phyloP scores from a whole-genome alignment of 2,329 filamentous ascomycete species.

The Botryotinia globosa region DNA sequence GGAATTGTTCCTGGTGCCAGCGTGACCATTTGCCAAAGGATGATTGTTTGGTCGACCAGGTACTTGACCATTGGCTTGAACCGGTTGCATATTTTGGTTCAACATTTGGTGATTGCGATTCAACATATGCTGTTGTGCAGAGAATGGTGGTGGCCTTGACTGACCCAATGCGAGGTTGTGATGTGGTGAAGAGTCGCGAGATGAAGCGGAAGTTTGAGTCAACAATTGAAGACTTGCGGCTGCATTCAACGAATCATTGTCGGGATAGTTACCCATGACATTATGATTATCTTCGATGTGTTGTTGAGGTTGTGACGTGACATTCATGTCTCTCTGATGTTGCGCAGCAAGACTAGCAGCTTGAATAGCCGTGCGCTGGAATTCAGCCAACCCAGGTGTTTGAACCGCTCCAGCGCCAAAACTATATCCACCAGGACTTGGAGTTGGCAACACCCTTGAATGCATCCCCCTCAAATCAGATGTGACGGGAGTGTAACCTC shows the following conservation, averaged over 20 bases:
- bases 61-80: neutral
- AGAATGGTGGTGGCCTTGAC: neutral
- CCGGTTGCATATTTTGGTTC: constrained; percentile 4
- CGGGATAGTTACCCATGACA: constrained; percentile 66
- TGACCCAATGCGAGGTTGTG: constrained; percentile 29
- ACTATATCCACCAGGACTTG: constrained; percentile 96
- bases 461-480: constrained; percentile 70
- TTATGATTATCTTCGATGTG: constrained; percentile 29
- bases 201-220: constrained; percentile 54
- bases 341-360: constrained; percentile 73
- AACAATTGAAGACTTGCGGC: constrained; percentile 93
- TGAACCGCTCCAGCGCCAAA: constrained; percentile 71
- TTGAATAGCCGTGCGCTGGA: constrained; percentile 77
- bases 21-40: neutral
- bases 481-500: constrained; percentile 91
- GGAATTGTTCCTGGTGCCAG: neutral
- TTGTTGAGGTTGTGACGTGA: constrained; percentile 55
- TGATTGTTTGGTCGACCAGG: neutral
- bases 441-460: constrained; percentile 41
- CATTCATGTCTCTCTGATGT: constrained; percentile 49
- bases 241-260: constrained; percentile 72
- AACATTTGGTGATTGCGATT: constrained; percentile 44
- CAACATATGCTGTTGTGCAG: constrained; percentile 40
- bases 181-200: constrained; percentile 53
- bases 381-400: constrained; percentile 88